Conservation (phyloP, 495 filamentous ascomycete species). For the Aspergillus biplanus region DNA sequence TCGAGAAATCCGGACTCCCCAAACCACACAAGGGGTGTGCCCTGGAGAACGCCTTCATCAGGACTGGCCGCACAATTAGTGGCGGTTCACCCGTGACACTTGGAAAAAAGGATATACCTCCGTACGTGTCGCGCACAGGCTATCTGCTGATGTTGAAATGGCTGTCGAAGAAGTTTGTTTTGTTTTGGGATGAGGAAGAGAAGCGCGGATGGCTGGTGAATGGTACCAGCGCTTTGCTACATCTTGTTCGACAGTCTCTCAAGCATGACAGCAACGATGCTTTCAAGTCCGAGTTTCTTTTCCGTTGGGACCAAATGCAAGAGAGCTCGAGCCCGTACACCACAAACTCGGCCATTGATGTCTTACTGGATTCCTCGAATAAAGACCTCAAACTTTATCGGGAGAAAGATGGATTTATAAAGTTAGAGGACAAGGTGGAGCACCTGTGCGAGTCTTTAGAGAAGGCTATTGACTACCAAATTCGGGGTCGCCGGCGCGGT, state of each 20-base stretch:
- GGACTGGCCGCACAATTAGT: slow-evolving; percentile 5
- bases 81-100: slow-evolving; percentile 1
- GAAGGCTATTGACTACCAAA: slow-evolving; percentile 34
- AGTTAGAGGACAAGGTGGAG: slow-evolving; percentile 24
- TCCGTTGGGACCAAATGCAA: not conserved
- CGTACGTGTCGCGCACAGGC: not conserved
- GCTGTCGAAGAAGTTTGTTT: slow-evolving; percentile 30
- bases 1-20: not conserved
- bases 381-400: slow-evolving; percentile 27
- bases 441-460: slow-evolving; percentile 28
- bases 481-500: not conserved
- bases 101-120: slow-evolving; percentile 19
- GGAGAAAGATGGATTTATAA: slow-evolving; percentile 10
- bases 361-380: slow-evolving; percentile 27
- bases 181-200: slow-evolving; percentile 36
- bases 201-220: slow-evolving; percentile 40
- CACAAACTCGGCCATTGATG: slow-evolving; percentile 15
- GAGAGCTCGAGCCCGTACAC: slow-evolving; percentile 2
- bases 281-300: slow-evolving; percentile 21
- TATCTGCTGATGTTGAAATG: slow-evolving; percentile 25
- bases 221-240: slow-evolving; percentile 35
- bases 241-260: slow-evolving; percentile 36
- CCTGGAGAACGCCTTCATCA: slow-evolving; percentile 1
- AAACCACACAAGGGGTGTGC: not conserved
- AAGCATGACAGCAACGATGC: slow-evolving; percentile 22